Percentiles rank a stretch among this genome's conserved stretches.
Conservation (phyloP, 306 rosid species). For the Betula pendula region DNA sequence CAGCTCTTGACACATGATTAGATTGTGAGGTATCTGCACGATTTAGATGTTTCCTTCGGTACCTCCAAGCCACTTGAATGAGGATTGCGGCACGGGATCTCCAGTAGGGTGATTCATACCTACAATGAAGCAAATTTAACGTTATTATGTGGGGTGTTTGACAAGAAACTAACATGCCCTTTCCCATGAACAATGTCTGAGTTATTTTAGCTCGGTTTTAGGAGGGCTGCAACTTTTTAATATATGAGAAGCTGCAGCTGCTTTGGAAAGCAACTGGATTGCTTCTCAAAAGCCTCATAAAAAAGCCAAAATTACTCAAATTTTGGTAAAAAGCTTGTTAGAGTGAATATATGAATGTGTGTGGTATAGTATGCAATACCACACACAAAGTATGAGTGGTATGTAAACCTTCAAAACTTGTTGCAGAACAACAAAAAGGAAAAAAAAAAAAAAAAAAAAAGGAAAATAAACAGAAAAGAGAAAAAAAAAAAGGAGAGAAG, state of each 20-base stretch:
- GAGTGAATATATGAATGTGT: too few species aligned
- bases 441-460: too few species aligned
- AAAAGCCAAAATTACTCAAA: not conserved
- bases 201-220: not conserved
- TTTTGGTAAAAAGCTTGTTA: not conserved
- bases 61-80: constrained; percentile 82
- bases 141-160: not conserved
- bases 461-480: too few species aligned
- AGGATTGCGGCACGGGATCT: constrained; percentile 59
- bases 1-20: not conserved
- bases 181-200: not conserved
- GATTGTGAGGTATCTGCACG: constrained; percentile 39
- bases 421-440: too few species aligned
- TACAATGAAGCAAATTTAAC: constrained; percentile 18
- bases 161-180: not conserved
- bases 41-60: constrained; percentile 50
- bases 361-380: too few species aligned
- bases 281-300: not conserved
- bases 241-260: not conserved
- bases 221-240: not conserved
- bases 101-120: constrained; percentile 86
- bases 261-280: not conserved
- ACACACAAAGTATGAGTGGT: too few species aligned
- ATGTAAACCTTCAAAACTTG: too few species aligned
- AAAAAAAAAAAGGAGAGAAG: too few species aligned